A percentile compares a stretch with the other conserved stretches of the same genome.
Evolutionary conservation across 306 rosid genomes (phyloP).

Genomic region (Delonix regia): DNA sequence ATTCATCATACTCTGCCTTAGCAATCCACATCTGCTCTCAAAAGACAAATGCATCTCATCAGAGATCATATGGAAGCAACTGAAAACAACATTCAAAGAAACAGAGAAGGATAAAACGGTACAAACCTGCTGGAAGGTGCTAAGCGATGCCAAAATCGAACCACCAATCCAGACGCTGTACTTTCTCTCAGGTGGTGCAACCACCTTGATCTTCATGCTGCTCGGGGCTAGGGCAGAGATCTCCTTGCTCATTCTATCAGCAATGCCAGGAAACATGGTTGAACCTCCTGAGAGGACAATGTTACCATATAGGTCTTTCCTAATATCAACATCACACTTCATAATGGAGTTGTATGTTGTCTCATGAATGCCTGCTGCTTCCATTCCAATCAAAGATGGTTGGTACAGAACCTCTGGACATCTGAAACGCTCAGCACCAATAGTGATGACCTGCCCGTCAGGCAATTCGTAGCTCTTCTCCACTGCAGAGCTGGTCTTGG

Average conservation of each 20-base stretch:
- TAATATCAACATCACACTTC: conserved; percentile 61
- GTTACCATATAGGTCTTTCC: conserved; percentile 61
- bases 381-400: conserved; percentile 64
- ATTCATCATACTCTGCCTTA: conserved; percentile 58
- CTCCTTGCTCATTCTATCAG: conserved; percentile 65
- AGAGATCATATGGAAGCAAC: conserved; percentile 4
- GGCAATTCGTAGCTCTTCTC: conserved; percentile 64
- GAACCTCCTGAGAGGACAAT: conserved; percentile 62
- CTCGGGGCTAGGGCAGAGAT: conserved; percentile 60
- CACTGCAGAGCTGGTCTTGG: conserved; percentile 61
- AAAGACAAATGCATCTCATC: conserved; percentile 2
- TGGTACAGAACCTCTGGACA: conserved; percentile 67
- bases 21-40: conserved; percentile 60
- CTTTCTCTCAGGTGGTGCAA: conserved; percentile 62
- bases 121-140: conserved; percentile 59
- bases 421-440: conserved; percentile 63
- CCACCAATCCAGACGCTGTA: conserved; percentile 70
- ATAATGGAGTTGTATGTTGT: conserved; percentile 62
- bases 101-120: not conserved
- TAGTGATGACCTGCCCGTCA: conserved; percentile 60
- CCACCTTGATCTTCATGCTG: conserved; percentile 65
- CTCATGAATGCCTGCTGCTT: conserved; percentile 61
- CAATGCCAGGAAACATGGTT: conserved; percentile 62
- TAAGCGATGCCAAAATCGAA: conserved; percentile 57
- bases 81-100: conserved; percentile 13